These are phyloP conservation scores for Daphne laureola DNA, from an alignment of 441 rosid genomes.

Conservation along the genomic window DNA sequence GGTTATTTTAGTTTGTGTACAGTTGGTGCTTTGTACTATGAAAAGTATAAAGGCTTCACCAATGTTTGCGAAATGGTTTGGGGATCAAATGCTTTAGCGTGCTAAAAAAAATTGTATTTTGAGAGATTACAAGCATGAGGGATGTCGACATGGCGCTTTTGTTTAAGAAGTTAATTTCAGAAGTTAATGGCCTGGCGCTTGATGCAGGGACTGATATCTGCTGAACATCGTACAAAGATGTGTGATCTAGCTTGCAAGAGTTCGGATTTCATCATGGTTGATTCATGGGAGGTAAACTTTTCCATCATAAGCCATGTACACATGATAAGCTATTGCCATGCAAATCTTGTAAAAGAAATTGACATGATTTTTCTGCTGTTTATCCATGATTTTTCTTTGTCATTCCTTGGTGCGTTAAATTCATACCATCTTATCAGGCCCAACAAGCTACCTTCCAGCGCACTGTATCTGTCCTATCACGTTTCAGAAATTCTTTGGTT, in stretches of 20 bases:
- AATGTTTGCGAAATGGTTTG: too few relatives aligned
- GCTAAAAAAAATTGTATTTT: too few relatives aligned
- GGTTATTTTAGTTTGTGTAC: too few relatives aligned
- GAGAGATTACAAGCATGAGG: too few relatives aligned
- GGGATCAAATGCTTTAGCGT: too few relatives aligned
- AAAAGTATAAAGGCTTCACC: too few relatives aligned
- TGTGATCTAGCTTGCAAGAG: constrained; percentile 69
- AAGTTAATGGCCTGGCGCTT: constrained; percentile 4
- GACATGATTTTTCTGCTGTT: not conserved
- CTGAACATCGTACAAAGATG: constrained; percentile 59
- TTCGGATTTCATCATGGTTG: constrained; percentile 86
- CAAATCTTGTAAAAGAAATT: too few relatives aligned
- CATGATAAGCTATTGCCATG: not conserved
- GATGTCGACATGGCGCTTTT: too few relatives aligned
- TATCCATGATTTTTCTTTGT: not conserved
- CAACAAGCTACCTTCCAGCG: constrained; percentile 65
- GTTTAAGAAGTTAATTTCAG: constrained; percentile 1
- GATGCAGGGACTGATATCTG: constrained; percentile 66
- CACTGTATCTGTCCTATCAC: constrained; percentile 49
- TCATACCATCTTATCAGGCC: constrained; percentile 37
- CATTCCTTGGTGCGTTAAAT: not conserved
- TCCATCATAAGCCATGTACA: constrained; percentile 3
- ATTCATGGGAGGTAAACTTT: constrained; percentile 89
- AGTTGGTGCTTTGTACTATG: too few relatives aligned
- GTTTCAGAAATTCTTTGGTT: constrained; percentile 47